These are phyloP conservation scores for Rubia yunnanensis DNA, from an alignment of 257 asterid species.

Conservation along the genomic window DNA sequence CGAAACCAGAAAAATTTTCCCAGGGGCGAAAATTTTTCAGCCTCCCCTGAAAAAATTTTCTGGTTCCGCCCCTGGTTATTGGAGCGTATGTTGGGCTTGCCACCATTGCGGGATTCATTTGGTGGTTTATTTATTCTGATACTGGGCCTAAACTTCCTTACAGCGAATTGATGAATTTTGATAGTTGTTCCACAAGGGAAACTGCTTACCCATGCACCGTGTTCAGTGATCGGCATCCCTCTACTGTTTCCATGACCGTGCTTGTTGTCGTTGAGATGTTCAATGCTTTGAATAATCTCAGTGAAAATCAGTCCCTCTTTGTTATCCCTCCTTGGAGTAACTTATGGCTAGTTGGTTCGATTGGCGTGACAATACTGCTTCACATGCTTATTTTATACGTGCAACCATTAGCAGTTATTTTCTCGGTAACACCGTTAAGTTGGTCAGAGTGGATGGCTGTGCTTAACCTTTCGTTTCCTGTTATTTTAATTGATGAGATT, in stretches of 20 bases:
- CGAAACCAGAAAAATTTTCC: too few relatives aligned
- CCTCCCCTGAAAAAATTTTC: too few relatives aligned
- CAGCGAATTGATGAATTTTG: constrained; percentile 77
- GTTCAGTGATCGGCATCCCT: constrained; percentile 83
- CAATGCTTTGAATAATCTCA: constrained; percentile 94
- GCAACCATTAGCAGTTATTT: constrained; percentile 77
- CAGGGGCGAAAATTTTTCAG: too few relatives aligned
- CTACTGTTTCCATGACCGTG: constrained; percentile 96
- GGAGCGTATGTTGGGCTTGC: constrained; percentile 99
- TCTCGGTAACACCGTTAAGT: constrained; percentile 84
- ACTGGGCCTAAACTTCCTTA: constrained; percentile 86
- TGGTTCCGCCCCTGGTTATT: too few relatives aligned
- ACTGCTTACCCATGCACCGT: constrained; percentile 68
- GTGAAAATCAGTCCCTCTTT: constrained; percentile 93
- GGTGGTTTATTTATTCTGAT: constrained; percentile 90
- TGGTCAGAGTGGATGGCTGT: constrained; percentile 92
- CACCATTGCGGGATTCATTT: constrained; percentile 93
- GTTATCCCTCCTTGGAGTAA: constrained; percentile 98
- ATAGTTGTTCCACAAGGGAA: constrained; percentile 86
- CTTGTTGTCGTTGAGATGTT: constrained; percentile 99
- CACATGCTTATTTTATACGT: constrained; percentile 75
- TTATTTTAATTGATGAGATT: constrained; percentile 86
- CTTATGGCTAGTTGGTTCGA: constrained; percentile 92
- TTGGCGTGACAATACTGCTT: constrained; percentile 82
- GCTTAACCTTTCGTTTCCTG: constrained; percentile 91